Evolutionary conservation across 495 filamentous ascomycete species (phyloP), one percentile per base, ranked within the genome.

Genomic region (Entonaema liquescens): DNA sequence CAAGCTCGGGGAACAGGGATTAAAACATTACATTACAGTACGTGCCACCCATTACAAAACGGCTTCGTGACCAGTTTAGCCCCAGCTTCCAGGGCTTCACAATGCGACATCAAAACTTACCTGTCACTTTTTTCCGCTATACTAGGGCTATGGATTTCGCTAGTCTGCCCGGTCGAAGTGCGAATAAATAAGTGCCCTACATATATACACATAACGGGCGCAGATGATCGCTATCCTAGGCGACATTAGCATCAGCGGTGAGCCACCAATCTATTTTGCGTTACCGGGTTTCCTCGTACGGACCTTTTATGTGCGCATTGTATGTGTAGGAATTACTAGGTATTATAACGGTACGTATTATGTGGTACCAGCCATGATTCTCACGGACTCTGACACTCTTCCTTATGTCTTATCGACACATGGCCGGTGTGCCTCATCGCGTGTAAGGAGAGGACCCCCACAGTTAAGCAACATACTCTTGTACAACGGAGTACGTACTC

Each of bases 1-100:
- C 59, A 71, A 54, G 62, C 59, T 62, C 71, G 71, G 67, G 71
- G 71, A 74, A 71, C 71, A 70, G 67, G 71, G 71, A 17, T 67
- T 44, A 40, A 58, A 67, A 56, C 36, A 59, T 59, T 59, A 42
- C 29, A 62, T 35, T 35, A 73, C 65, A 65, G 61, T 60, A 65
- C 59, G 44, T 59, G 54, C n/a, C 15, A 49, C 25, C 53, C 23
- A 57, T 62, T 50, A 29, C 28, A 59, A 65, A 68, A 73, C 38
- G 61, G 65, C 65, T 73, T 73, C 62, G 60, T 66, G 40, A 54
- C 65, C 42, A 47, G 60, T 31, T 56, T 57, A 55, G 56, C 60
- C 70, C 70, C 49, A 59, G 61, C 65, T 59, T 35, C 15, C 62
- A 65, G 36, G 65, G 54, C 69, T 36, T 68, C 11, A 38, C 56